Evolutionary conservation across 75 land plant species (phyloP).

Genomic region (Ceratopteris richardii): DNA sequence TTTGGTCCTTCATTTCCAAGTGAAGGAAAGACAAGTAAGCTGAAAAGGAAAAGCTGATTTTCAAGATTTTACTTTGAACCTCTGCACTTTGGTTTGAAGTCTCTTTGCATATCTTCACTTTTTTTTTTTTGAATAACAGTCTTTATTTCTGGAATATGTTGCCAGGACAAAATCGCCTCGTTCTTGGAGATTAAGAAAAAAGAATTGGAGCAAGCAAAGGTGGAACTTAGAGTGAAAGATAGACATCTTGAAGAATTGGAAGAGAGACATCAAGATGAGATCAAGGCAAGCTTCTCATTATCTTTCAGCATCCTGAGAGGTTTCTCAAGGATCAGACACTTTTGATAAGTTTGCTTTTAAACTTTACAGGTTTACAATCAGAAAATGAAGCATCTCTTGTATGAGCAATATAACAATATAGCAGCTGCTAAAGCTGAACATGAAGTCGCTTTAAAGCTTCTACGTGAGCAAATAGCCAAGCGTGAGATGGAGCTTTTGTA

Average conservation of each 20-base stretch:
- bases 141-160: too few species aligned
- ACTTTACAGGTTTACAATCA: constrained; percentile 26
- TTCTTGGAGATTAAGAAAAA: constrained; percentile 37
- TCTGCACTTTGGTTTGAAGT: too few species aligned
- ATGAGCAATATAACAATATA: constrained; percentile 30
- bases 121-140: too few species aligned
- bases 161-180: constrained; percentile 28
- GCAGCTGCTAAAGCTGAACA: constrained; percentile 27
- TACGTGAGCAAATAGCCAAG: constrained; percentile 15
- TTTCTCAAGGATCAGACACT: too few species aligned
- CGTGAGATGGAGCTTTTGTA: constrained; percentile 33
- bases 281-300: constrained; percentile 14
- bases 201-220: constrained; percentile 20
- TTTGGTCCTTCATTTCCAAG: too few species aligned
- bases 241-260: constrained; percentile 26
- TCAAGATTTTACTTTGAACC: too few species aligned
- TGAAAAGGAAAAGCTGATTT: too few species aligned
- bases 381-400: constrained; percentile 34
- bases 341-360: too few species aligned
- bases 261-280: constrained; percentile 29
- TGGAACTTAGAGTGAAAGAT: constrained; percentile 22
- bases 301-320: too few species aligned
- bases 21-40: too few species aligned
- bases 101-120: too few species aligned
- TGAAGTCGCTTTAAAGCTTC: constrained; percentile 26